phyloP scores from a whole-genome alignment of 352 stramenopile species.

The Phytopythium sindhum region DNA sequence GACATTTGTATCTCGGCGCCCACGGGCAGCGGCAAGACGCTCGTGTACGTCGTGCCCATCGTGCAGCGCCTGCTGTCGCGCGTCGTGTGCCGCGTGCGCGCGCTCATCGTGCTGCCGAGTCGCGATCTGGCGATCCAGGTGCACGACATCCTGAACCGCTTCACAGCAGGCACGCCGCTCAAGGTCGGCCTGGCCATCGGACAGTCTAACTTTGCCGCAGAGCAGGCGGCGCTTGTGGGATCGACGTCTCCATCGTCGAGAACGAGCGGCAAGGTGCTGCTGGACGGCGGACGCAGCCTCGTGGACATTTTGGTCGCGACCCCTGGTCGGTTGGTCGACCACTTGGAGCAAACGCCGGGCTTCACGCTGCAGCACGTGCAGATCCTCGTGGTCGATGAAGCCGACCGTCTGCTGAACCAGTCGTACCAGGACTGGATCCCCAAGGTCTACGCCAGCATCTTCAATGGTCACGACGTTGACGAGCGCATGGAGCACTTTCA shows the following conservation, averaged over 20 bases:
- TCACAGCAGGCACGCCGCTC: slow-evolving; percentile 70
- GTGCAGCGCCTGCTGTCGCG: slow-evolving; percentile 86
- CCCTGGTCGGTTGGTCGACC: slow-evolving; percentile 95
- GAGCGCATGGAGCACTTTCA: slow-evolving; percentile 14
- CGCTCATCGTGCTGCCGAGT: slow-evolving; percentile 95
- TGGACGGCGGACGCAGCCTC: slow-evolving; percentile 68
- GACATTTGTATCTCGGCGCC: slow-evolving; percentile 97
- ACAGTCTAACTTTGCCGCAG: slow-evolving; percentile 84
- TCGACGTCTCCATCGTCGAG: not conserved
- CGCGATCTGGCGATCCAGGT: slow-evolving; percentile 95
- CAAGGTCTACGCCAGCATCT: slow-evolving; percentile 88
- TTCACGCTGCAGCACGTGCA: slow-evolving; percentile 97
- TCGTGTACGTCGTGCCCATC: slow-evolving; percentile 96
- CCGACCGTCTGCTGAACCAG: slow-evolving; percentile 95
- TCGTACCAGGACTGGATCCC: slow-evolving; percentile 97
- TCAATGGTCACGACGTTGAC: slow-evolving; percentile 56
- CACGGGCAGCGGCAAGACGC: slow-evolving; percentile 97
- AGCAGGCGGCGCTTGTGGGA: slow-evolving; percentile 73
- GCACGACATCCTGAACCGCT: slow-evolving; percentile 64
- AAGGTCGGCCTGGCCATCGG: slow-evolving; percentile 90
- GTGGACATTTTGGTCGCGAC: slow-evolving; percentile 98
- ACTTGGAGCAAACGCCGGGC: slow-evolving; percentile 95
- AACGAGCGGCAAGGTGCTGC: slow-evolving; percentile 2
- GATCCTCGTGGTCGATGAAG: slow-evolving; percentile 98
- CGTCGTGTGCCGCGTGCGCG: slow-evolving; percentile 87